Conservation (phyloP, 805 yeast species). For the Hanseniaspora pseudoguilliermondii region DNA sequence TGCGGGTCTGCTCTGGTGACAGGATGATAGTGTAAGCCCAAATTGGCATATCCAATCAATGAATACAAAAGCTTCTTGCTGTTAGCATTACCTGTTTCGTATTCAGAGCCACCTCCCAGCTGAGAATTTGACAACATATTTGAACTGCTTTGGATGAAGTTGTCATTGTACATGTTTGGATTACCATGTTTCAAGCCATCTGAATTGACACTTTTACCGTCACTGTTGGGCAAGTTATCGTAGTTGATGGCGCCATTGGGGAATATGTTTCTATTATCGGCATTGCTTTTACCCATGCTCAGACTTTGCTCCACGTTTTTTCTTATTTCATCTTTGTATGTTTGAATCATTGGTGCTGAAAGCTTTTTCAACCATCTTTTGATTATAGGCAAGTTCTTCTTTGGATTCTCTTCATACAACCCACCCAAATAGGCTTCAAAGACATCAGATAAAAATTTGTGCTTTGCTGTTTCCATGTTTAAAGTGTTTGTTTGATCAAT, state of each 20-base stretch:
- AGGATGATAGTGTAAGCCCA: conserved; percentile 47
- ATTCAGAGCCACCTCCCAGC: conserved; percentile 22
- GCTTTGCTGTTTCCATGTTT: conserved; percentile 37
- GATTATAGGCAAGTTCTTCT: conserved; percentile 35
- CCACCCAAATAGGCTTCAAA: conserved; percentile 95
- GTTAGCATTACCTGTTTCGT: conserved; percentile 35
- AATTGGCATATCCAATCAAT: conserved; percentile 60
- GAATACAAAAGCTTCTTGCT: conserved; percentile 74
- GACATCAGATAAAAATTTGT: conserved; percentile 72
- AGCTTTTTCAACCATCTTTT: conserved; percentile 45
- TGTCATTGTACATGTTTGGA: background rate
- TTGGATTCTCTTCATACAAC: conserved; percentile 41
- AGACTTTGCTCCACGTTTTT: conserved; percentile 5
- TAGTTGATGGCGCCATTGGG: background rate
- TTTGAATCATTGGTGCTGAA: conserved; percentile 33
- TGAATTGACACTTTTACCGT: no score
- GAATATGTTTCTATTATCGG: background rate
- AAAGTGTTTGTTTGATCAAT: conserved; percentile 32
- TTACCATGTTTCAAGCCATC: background rate
- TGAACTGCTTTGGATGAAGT: conserved; percentile 17
- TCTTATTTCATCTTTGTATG: conserved; percentile 17
- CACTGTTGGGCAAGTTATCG: background rate
- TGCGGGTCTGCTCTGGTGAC: conserved; percentile 27
- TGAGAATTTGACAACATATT: conserved; percentile 20
- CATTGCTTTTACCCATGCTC: background rate